Base-by-base conservation (phyloP, 768 basidiomycete genomes). In the Boletus bicolor region DNA sequence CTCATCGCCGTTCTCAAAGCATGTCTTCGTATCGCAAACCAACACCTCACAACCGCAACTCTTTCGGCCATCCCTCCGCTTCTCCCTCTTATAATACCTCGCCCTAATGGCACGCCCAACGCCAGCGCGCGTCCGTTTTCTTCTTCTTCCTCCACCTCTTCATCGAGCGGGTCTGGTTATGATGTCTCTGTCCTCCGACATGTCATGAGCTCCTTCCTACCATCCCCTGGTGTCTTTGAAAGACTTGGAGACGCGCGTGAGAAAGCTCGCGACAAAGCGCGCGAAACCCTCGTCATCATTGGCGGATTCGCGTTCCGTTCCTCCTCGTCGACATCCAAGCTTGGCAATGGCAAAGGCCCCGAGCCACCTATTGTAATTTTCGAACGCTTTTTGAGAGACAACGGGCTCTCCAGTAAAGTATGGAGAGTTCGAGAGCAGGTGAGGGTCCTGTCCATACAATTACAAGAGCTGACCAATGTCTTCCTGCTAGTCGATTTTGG, bases 371-470 rank as follows among this genome's bases (percentile, higher is more conserved):
- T 88, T 47, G 75, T 76, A 63, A 74, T 85, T 32, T 89, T 91
- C 60, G 92, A 94, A 68, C 77, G 83, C 44, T 79, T 80, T 61
- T 51, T 95, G 57, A 82, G 80, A 62, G 93, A 95, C 62, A 75
- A 67, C 7, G 93, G 88, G 3, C 70, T 95, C 38, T 74, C 73
- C 42, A 92, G 89, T 72, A 95, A 94, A 75, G 86, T 87, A 8
- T 87, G 87, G 83, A 87, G 87, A 71, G 85, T 91, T 37, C 79
- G 89, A 51, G 93, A 96, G 71, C 93, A 93, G 80, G 91, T 88
- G 67, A 63, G 84, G 12, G n/a, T 21, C 26, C 49, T 14, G 24
- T 54, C 34, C 46, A 28, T 56, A 32, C 15, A 10, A 34, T 44
- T 24, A 24, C 34, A 42, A 24, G 14, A 26, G n/a, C 21, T 37